These are phyloP conservation scores for Botrytis squamosa DNA, from an alignment of 2,329 filamentous ascomycete species.

Conservation along the genomic window DNA sequence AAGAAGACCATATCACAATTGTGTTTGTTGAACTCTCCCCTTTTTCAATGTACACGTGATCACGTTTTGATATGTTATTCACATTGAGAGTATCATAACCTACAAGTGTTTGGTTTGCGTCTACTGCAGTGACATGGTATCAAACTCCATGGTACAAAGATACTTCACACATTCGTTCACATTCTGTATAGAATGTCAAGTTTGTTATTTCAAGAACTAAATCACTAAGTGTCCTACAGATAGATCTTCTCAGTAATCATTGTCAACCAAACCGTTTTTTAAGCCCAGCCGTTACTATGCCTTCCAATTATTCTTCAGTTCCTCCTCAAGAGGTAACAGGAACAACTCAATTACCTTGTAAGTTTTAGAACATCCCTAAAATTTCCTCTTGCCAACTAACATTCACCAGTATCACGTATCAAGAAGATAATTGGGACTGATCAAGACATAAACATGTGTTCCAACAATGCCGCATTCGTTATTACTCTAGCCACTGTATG, in stretches of 20 bases:
- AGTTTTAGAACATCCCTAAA: slow-evolving; percentile 41
- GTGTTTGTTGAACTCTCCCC: too few species aligned
- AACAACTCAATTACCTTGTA: slow-evolving; percentile 80
- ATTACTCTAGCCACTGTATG: slow-evolving; percentile 84
- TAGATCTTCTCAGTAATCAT: background rate
- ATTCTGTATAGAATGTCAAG: background rate
- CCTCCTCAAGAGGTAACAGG: slow-evolving; percentile 82
- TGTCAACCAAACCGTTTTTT: background rate
- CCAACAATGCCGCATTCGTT: slow-evolving; percentile 90
- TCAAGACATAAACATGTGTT: slow-evolving; percentile 80
- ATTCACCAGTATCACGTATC: slow-evolving; percentile 74
- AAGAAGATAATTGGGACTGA: slow-evolving; percentile 94
- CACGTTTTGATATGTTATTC: background rate
- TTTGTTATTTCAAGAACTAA: background rate
- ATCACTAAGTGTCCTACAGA: background rate
- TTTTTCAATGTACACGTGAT: background rate
- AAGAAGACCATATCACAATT: background rate
- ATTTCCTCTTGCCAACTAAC: slow-evolving; percentile 19
- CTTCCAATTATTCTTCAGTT: slow-evolving; percentile 85
- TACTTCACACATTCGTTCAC: too few species aligned
- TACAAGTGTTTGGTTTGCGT: background rate
- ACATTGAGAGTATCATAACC: background rate
- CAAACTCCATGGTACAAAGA: background rate
- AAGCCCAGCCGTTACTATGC: slow-evolving; percentile 56
- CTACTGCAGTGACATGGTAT: background rate